phyloP scores from a whole-genome alignment of 2,329 filamentous ascomycete species.

The Diaporthe velutina region DNA sequence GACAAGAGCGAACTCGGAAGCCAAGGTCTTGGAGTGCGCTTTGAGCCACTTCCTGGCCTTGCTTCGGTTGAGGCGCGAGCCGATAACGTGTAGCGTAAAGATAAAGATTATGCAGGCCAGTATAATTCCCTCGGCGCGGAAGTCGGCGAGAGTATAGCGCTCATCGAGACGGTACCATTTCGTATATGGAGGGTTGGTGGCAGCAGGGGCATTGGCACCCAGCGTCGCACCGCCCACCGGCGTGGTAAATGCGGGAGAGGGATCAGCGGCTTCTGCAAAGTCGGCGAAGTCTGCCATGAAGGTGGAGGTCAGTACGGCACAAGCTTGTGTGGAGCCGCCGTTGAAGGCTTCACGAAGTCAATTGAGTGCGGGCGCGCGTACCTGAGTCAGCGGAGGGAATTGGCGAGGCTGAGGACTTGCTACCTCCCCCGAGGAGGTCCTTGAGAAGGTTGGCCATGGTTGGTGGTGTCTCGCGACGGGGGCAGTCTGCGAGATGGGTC shows the following conservation, averaged over 20 bases:
- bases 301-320: constrained; percentile 44
- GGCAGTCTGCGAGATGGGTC: constrained; percentile 32
- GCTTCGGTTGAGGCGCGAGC: constrained; percentile 81
- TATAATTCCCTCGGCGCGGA: constrained; percentile 88
- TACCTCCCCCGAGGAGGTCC: constrained; percentile 74
- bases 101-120: constrained; percentile 81
- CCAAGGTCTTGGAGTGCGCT: constrained; percentile 78
- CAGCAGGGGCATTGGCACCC: constrained; percentile 58
- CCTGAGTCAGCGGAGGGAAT: constrained; percentile 71
- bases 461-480: constrained; percentile 29
- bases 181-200: constrained; percentile 77
- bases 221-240: constrained; percentile 61
- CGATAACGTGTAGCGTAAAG: constrained; percentile 84
- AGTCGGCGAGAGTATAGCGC: constrained; percentile 85
- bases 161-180: constrained; percentile 99
- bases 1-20: constrained; percentile 87
- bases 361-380: constrained; percentile 55
- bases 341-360: constrained; percentile 30
- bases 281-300: constrained; percentile 85
- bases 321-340: constrained; percentile 1
- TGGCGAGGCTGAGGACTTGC: constrained; percentile 68
- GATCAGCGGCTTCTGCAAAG: constrained; percentile 84
- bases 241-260: constrained; percentile 65
- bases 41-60: constrained; percentile 86
- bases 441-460: constrained; percentile 73